Conservation (phyloP, 2,329 filamentous ascomycete genomes). For the Xylaria sp. region DNA sequence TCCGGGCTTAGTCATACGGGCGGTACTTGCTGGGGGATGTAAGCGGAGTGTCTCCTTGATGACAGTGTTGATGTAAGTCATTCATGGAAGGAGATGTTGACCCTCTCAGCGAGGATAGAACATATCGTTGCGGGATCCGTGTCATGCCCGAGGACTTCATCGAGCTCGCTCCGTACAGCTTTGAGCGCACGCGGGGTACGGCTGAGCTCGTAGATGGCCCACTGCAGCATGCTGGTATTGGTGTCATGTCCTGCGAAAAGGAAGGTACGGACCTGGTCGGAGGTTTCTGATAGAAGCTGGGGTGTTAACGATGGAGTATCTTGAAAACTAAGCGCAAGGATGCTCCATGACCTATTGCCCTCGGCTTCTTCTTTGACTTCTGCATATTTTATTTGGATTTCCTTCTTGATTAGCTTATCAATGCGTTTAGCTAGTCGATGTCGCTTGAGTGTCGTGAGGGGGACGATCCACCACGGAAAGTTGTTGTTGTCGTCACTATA, state of each 20-base stretch:
- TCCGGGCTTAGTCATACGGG: constrained; percentile 27
- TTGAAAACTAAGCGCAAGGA: constrained; percentile 35
- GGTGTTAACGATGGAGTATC: constrained; percentile 29
- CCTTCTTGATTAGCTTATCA: constrained; percentile 10
- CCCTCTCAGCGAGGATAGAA: not conserved
- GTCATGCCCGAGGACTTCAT: constrained; percentile 28
- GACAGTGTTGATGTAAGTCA: constrained; percentile 34
- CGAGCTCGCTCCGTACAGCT: constrained; percentile 35
- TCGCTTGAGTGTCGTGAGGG: constrained; percentile 22
- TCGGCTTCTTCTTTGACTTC: constrained; percentile 25
- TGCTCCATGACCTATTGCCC: constrained; percentile 24
- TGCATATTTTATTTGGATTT: constrained; percentile 20
- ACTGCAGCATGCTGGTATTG: constrained; percentile 33
- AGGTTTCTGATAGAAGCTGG: constrained; percentile 32
- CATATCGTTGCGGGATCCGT: not conserved
- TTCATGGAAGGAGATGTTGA: constrained; percentile 7
- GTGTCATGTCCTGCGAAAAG: constrained; percentile 42
- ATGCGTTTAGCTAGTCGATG: constrained; percentile 14
- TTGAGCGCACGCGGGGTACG: constrained; percentile 31
- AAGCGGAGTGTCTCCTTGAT: constrained; percentile 39
- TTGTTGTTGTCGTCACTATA: constrained; percentile 29
- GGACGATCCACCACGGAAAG: constrained; percentile 31
- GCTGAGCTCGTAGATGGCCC: constrained; percentile 39
- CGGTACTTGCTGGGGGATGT: constrained; percentile 36
- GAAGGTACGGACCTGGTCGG: constrained; percentile 39